Base-by-base conservation (phyloP, 148 eudicot genomes). In the Simmondsia chinensis region DNA sequence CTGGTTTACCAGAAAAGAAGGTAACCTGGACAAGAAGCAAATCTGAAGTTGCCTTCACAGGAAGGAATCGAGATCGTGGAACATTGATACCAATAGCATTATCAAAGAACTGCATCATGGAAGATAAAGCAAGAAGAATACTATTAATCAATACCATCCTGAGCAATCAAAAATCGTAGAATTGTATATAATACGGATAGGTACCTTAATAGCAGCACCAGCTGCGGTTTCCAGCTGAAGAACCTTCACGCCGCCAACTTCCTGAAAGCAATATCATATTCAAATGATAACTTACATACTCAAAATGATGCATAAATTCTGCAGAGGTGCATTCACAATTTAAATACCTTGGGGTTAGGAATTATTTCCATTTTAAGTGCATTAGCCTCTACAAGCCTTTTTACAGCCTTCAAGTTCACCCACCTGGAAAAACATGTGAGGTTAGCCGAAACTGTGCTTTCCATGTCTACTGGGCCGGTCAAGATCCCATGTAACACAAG, bases 191-290 rank as follows among this genome's bases (percentile, higher is more conserved):
- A 51, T 15, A 11, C 36, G 41, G 40, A 24, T 34, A 33, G 16
- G 35, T 77, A 84, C 97, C 95, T 41, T 82, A 41, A 91, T 91
- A 56, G 99, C 99, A 56, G 99, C 96, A 57, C 99, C 99, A 56
- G 94, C 99, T 57, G 96, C 99, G 34, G 96, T 91, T 77, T 91
- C 96, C 41, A 93, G 75, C 58, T 93, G 99, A 71, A 93, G 94
- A 77, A 93, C 89, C 70, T 93, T 86, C 44, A 86, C 48, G 11
- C 99, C 99, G 26, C 75, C 68, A n/a, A 93, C 99, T 72, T 86
- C 96, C 99, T 93, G 68, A 25, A 59, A 65, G 58, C 19, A 24
- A 51, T 43, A 49, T 56, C 10, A 44, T 14, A 29, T 21, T 33
- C 12, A 21, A 21, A 35, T 18, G 38, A 51, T 59, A 34, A 32